These are phyloP conservation scores for Polychaeton citri DNA, from an alignment of 2,329 filamentous ascomycete genomes.

Conservation along the genomic window DNA sequence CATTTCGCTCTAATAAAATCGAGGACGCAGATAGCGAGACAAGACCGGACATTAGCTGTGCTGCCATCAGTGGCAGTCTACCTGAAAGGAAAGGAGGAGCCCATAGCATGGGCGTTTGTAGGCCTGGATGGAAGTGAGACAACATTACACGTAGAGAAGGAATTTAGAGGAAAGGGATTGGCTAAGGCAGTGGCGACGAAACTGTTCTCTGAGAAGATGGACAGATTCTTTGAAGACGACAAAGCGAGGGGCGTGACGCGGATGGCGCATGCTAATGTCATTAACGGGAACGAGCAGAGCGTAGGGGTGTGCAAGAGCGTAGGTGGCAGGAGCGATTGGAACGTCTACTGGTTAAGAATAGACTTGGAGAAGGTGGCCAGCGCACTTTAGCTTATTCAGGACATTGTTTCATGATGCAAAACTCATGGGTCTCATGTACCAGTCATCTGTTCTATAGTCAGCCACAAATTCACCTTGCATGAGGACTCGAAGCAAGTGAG, in stretches of 20 bases:
- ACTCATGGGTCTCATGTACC: too few species aligned
- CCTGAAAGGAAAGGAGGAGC: conserved; percentile 24
- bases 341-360: conserved; percentile 43
- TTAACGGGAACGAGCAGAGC: conserved; percentile 46
- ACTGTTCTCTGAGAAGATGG: conserved; percentile 40
- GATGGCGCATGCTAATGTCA: conserved; percentile 52
- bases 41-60: conserved; percentile 31
- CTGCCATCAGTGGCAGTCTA: conserved; percentile 25
- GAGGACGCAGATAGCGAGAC: conserved; percentile 44
- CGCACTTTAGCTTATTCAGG: not conserved
- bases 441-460: not conserved
- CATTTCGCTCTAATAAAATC: conserved; percentile 45
- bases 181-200: conserved; percentile 49
- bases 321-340: conserved; percentile 43
- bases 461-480: not conserved
- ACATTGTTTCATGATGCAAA: not conserved
- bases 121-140: conserved; percentile 50
- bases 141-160: conserved; percentile 46
- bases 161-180: conserved; percentile 47
- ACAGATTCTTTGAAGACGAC: conserved; percentile 18
- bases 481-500: not conserved
- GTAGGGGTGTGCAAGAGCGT: conserved; percentile 49
- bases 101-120: conserved; percentile 53
- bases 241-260: conserved; percentile 25
- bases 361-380: conserved; percentile 24